These are phyloP conservation scores for Chytriomyces hyalinus DNA, from an alignment of 192 early-diverging fungal species.

Conservation along the genomic window DNA sequence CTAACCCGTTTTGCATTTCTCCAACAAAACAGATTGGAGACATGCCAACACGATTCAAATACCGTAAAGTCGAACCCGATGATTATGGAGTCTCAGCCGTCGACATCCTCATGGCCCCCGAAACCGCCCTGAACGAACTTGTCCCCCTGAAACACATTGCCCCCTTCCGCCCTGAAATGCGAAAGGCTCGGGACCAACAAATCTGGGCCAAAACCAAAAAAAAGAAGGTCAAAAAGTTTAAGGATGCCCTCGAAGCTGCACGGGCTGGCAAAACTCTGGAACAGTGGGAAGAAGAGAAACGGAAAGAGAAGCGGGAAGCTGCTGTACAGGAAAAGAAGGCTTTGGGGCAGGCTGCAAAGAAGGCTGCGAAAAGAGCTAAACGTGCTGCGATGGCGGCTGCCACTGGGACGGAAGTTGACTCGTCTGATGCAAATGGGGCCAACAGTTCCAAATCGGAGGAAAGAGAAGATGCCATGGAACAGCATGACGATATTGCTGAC, in stretches of 20 bases:
- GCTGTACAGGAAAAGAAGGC: slow-evolving; percentile 23
- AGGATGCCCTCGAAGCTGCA: slow-evolving; percentile 31
- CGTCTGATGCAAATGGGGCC: not conserved
- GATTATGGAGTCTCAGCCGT: slow-evolving; percentile 78
- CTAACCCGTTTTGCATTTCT: slow-evolving; percentile 10
- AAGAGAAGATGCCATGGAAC: not conserved
- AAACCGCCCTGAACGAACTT: slow-evolving; percentile 84
- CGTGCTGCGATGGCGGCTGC: slow-evolving; percentile 2
- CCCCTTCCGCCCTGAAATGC: slow-evolving; percentile 63
- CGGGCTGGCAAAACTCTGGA: slow-evolving; percentile 28
- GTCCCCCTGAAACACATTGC: slow-evolving; percentile 87
- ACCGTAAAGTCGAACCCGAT: slow-evolving; percentile 79
- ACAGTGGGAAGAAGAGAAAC: slow-evolving; percentile 34
- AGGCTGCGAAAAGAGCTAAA: slow-evolving; percentile 4
- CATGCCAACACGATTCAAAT: slow-evolving; percentile 89
- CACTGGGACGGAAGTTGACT: not conserved
- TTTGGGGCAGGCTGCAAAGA: slow-evolving; percentile 14
- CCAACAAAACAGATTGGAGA: slow-evolving; percentile 65
- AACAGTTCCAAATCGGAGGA: not conserved
- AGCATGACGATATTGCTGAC: not conserved
- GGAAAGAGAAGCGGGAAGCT: slow-evolving; percentile 32
- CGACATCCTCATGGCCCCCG: slow-evolving; percentile 92
- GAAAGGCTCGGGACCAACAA: slow-evolving; percentile 52
- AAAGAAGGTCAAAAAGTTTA: slow-evolving; percentile 28
- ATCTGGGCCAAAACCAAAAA: slow-evolving; percentile 46